A percentile compares a stretch with the other conserved stretches of the same genome.
Conservation (phyloP, 805 yeast species). For the Phaffomyces antillensis region DNA sequence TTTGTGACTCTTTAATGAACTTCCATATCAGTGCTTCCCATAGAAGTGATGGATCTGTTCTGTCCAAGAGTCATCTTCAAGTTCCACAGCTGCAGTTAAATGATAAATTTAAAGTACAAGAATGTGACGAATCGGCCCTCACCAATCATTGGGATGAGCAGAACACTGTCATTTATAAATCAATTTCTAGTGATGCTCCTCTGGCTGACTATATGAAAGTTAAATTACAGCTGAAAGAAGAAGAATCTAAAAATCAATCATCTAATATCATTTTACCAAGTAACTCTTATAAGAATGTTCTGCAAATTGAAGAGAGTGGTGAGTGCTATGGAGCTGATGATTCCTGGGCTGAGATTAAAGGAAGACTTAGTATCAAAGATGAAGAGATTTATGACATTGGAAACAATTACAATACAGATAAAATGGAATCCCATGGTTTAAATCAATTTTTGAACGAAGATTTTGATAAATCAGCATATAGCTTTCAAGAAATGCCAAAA, state of each 20-base stretch:
- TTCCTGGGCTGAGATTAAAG: conserved; percentile 22
- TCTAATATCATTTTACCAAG: too few relatives aligned
- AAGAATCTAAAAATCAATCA: neutral
- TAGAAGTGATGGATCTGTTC: too few relatives aligned
- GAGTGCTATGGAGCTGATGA: neutral
- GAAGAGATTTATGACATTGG: conserved; percentile 6
- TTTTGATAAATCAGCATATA: conserved; percentile 13
- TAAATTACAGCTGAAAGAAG: conserved; percentile 1
- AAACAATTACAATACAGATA: neutral
- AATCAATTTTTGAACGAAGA: neutral
- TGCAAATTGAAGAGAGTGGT: neutral
- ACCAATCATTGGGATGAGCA: conserved; percentile 2
- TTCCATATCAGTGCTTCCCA: neutral
- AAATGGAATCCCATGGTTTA: neutral
- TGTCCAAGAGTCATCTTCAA: conserved; percentile 1
- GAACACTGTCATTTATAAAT: conserved; percentile 6
- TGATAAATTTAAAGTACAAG: conserved; percentile 1
- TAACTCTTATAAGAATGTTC: neutral
- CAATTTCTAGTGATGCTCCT: conserved; percentile 1
- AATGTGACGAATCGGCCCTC: neutral
- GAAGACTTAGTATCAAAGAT: conserved; percentile 10
- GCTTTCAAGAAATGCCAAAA: conserved; percentile 20
- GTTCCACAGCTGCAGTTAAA: conserved; percentile 1
- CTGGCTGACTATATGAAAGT: conserved; percentile 9
- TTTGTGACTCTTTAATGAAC: conserved; percentile 1